Evolutionary conservation across 73 alveolate species (phyloP), one percentile per base, ranked within the genome.

Genomic region (Paramecium pentaurelia): DNA sequence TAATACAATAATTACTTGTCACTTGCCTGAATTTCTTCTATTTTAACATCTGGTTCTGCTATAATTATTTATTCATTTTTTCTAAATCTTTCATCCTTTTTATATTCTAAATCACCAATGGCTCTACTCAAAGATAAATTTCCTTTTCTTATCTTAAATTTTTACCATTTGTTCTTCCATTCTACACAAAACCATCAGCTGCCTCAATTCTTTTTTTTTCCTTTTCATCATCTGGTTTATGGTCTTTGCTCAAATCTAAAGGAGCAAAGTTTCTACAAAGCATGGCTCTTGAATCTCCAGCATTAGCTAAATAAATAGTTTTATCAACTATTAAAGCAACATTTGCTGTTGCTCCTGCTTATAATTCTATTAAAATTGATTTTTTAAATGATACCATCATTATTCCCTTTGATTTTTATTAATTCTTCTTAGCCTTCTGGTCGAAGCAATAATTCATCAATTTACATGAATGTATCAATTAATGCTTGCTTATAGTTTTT

Each of bases 231-330:
- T 97, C 98, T 37, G 99, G 99, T 84, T 98, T 98, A 73, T 98
- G 99, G 60, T 98, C 99, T 16, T 42, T 83, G 28, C 99, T 94
- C 38, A 95, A 64, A 93, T 96, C 95, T 7, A 86, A 40, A 12
- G 95, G 95, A 30, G 51, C 75, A 75, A 96, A 95, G 44, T 93
- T 95, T 47, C 93, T 92, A 28, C 97, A 96, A 18, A 98, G 86
- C 14, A 97, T 98, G 11, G 97, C 92, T 83, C 99, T 93, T 59
- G 99, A 97, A 88, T 98, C 99, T 45, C 99, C 99, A 2, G 98
- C 94, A 93, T 97, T 97, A 92, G 99, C 98, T 68, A 93, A 86
- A 75, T 93, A 95, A 0, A 93, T 32, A 6, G 38, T 45, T 25
- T 94, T 92, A 18, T 86, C 94, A 6, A 54, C 86, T 8, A 96